A percentile compares a stretch with the other conserved stretches of the same genome.
phyloP scores from a whole-genome alignment of 306 rosid genomes.

The Herpetospermum pedunculosum region DNA sequence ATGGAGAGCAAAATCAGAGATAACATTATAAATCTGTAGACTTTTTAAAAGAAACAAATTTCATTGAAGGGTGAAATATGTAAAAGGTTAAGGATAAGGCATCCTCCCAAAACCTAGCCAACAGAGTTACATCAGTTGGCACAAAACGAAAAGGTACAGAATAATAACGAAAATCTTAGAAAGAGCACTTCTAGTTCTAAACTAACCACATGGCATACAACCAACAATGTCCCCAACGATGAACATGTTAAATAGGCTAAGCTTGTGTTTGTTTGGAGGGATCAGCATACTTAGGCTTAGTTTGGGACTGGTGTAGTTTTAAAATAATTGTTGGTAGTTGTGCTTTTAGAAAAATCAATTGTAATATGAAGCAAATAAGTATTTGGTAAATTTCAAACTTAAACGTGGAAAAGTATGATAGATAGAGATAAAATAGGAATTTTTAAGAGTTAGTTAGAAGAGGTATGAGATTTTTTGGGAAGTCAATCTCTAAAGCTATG shows the following conservation, averaged over 20 bases:
- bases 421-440: too few species aligned
- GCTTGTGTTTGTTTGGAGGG: neutral
- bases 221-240: neutral
- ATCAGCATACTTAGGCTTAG: neutral
- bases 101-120: neutral
- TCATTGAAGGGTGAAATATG: neutral
- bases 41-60: neutral
- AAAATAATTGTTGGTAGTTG: too few species aligned
- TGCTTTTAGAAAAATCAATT: too few species aligned
- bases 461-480: too few species aligned
- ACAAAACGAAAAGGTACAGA: neutral
- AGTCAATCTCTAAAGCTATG: too few species aligned
- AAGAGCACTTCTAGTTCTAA: neutral
- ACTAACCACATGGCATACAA: neutral
- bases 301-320: too few species aligned
- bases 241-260: neutral
- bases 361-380: too few species aligned
- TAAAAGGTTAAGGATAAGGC: neutral
- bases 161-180: neutral
- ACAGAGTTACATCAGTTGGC: neutral
- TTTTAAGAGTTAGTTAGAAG: too few species aligned
- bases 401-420: too few species aligned
- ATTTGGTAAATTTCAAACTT: too few species aligned
- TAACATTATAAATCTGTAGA: neutral
- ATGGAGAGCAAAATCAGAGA: slow-evolving; percentile 21